These are phyloP conservation scores for Leptographium procerum DNA, from an alignment of 2,329 filamentous ascomycete species.

Conservation along the genomic window DNA sequence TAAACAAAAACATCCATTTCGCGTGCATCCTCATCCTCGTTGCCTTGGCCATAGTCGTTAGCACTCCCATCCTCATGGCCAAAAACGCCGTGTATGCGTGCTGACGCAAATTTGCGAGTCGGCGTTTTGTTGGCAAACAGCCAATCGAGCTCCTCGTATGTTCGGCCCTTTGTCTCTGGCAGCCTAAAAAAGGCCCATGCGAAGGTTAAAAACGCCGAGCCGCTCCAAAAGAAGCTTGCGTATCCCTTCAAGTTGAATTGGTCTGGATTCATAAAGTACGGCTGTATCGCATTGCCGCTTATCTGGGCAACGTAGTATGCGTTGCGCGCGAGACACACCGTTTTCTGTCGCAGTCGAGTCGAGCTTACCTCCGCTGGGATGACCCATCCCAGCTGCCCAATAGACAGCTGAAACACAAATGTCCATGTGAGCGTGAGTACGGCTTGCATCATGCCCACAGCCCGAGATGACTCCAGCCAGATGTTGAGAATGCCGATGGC, in stretches of 20 bases:
- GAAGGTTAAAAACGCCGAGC: conserved; percentile 31
- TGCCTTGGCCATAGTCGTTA: neutral
- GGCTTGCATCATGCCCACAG: conserved; percentile 5
- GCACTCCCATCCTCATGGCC: neutral
- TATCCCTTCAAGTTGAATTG: conserved; percentile 36
- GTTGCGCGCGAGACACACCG: conserved; percentile 19
- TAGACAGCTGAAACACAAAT: conserved; percentile 22
- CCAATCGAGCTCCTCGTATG: conserved; percentile 43
- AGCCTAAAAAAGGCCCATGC: conserved; percentile 41
- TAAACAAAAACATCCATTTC: neutral
- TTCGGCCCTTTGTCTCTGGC: conserved; percentile 36
- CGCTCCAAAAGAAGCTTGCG: conserved; percentile 34
- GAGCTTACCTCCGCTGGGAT: conserved; percentile 23
- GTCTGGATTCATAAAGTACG: conserved; percentile 26
- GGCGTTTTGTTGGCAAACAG: conserved; percentile 36
- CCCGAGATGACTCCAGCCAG: neutral
- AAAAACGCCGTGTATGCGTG: neutral
- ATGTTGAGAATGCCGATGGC: conserved; percentile 14
- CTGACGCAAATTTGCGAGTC: conserved; percentile 20
- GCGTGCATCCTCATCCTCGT: conserved; percentile 2
- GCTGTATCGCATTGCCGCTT: conserved; percentile 16
- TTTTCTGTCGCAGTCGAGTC: conserved; percentile 23
- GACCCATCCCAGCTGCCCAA: conserved; percentile 25
- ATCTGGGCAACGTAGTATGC: conserved; percentile 18
- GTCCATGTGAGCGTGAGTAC: conserved; percentile 9